Base-by-base conservation (phyloP, 306 rosid genomes). In the Acmispon strigosus region DNA sequence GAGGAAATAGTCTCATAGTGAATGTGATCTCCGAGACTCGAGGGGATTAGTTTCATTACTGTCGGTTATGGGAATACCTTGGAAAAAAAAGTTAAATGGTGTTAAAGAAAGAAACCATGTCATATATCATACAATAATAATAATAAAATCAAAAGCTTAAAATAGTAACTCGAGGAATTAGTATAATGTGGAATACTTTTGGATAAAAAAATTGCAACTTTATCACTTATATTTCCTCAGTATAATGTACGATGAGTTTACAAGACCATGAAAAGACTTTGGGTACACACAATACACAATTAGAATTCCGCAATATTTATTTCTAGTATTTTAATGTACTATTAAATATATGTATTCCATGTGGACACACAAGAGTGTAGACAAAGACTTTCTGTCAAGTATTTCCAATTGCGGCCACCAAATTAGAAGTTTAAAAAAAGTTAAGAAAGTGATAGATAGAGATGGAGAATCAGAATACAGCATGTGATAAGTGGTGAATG, bases 381-480 rank as follows among this genome's bases (percentile, higher is more conserved):
- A 19, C 2, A 4, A 22, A 51, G 7, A 37, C 32, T 62, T 49
- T 37, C 9, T 62, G 22, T 52, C 5, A 39, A 18, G 20, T 51
- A 73, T 6, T 60, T 62, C 42, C 54, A 57, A 45, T 58, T 16
- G 61, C 49, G 60, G 69, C 51, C 52, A 53, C 29, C 34, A 55
- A 55, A 63, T 10, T 17, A 17, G 4, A 18, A 34, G 10, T 17
- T 19, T 14, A 27, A 37, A 57, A 14, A 29, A 45, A 66, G 37
- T 57, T 14, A 9, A 76, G 60, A 52, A 61, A 71, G 63, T n/a
- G 68, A 57, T 48, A 39, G 10, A 51, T 11, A 8, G 74, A 36
- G 55, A 64, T 64, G 48, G 70, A 32, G 59, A 66, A 72, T 57
- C 70, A 42, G 66, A 72, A 48, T 65, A 42, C 50, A 7, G 69